phyloP scores from a whole-genome alignment of 257 asterid species.

The Dorcoceras hygrometricum region DNA sequence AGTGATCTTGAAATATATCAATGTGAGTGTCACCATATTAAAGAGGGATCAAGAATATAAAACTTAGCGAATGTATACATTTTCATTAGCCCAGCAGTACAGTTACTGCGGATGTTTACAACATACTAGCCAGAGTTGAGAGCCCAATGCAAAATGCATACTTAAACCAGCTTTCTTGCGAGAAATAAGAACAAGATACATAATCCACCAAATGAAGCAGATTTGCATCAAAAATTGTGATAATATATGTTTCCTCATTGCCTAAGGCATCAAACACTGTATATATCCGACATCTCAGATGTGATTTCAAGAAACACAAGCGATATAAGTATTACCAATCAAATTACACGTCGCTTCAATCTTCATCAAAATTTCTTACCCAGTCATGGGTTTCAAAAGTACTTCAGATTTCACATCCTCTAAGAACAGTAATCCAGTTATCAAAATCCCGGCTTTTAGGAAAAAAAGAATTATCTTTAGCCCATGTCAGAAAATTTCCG shows the following conservation, averaged over 20 bases:
- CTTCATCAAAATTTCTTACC: not conserved
- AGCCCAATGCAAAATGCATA: not conserved
- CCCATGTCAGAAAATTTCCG: constrained; percentile 3
- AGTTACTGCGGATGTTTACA: not conserved
- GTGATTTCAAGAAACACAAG: not conserved
- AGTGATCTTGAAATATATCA: constrained; percentile 11
- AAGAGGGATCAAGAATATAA: not conserved
- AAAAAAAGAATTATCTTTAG: not conserved
- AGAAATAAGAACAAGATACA: not conserved
- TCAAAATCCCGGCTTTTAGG: too few species aligned
- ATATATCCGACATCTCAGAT: not conserved
- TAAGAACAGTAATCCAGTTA: too few species aligned
- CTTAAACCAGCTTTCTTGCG: not conserved
- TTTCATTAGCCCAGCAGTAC: not conserved
- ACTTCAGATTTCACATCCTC: too few species aligned
- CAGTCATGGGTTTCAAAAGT: not conserved
- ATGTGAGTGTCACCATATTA: not conserved
- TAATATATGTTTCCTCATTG: constrained; percentile 10
- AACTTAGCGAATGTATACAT: not conserved
- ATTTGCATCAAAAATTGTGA: not conserved
- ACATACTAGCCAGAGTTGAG: not conserved
- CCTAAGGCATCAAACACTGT: constrained; percentile 16
- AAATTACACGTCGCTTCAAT: too few species aligned
- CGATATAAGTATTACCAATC: too few species aligned
- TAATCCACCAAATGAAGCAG: not conserved